These are phyloP conservation scores for Cercospora sp. DNA, from an alignment of 2,329 filamentous ascomycete genomes.

Conservation along the genomic window DNA sequence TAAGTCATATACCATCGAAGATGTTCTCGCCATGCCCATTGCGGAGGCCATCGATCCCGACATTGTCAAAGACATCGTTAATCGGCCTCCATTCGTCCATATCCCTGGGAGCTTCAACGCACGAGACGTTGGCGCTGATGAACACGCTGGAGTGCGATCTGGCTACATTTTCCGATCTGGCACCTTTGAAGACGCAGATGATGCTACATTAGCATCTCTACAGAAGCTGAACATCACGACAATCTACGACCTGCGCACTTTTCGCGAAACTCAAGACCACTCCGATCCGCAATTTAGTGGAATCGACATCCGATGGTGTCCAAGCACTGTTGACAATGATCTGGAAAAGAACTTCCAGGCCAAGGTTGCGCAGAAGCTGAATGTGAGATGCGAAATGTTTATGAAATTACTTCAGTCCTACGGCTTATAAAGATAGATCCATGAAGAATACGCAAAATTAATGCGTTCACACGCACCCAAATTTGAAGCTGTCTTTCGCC, in stretches of 20 bases:
- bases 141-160: not conserved
- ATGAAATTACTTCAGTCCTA: not conserved
- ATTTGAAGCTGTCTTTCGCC: not conserved
- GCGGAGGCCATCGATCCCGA: not conserved
- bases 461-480: not conserved
- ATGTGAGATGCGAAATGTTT: not conserved
- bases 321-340: not conserved
- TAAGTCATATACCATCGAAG: not conserved
- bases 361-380: not conserved
- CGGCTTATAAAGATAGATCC: not conserved
- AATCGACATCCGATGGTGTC: not conserved
- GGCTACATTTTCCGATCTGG: not conserved
- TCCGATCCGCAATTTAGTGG: not conserved
- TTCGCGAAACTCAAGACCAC: conserved; percentile 4
- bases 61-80: conserved; percentile 11
- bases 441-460: not conserved
- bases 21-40: not conserved
- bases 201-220: not conserved
- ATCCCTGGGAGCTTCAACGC: conserved; percentile 16
- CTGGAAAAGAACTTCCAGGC: not conserved
- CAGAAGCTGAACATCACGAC: conserved; percentile 10
- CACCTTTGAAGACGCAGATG: not conserved
- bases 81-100: conserved; percentile 7
- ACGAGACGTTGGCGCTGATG: conserved; percentile 2
- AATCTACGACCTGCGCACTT: conserved; percentile 9